These are phyloP conservation scores for Cyberlindnera mycetangii DNA, from an alignment of 805 yeast species.

Conservation along the genomic window DNA sequence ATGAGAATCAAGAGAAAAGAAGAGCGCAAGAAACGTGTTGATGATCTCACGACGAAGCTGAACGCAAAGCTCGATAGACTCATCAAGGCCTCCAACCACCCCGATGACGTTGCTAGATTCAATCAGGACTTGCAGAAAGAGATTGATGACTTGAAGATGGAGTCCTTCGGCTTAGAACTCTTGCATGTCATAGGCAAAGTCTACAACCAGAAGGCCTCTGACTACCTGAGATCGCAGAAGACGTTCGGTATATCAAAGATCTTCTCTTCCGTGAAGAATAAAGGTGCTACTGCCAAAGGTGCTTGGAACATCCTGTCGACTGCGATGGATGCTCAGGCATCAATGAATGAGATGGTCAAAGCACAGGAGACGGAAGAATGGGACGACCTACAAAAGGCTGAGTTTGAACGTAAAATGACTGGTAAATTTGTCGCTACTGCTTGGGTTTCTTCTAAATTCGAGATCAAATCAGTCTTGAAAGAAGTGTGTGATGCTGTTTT, in stretches of 20 bases:
- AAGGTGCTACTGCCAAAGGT: constrained; percentile 77
- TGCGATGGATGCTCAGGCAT: constrained; percentile 83
- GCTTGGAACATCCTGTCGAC: constrained; percentile 79
- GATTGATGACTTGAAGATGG: constrained; percentile 82
- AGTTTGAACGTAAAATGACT: constrained; percentile 74
- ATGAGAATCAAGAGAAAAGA: constrained; percentile 53
- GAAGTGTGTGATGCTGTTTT: constrained; percentile 80
- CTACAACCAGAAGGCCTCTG: constrained; percentile 72
- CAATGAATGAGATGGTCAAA: constrained; percentile 70
- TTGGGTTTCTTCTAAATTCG: constrained; percentile 92
- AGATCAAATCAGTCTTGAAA: constrained; percentile 73
- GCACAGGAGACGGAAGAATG: constrained; percentile 56
- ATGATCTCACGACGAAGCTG: constrained; percentile 48
- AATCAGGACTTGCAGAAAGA: constrained; percentile 52
- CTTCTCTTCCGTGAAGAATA: constrained; percentile 76
- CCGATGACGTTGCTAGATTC: constrained; percentile 48
- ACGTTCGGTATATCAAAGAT: constrained; percentile 87
- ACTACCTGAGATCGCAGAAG: constrained; percentile 68
- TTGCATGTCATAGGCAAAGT: constrained; percentile 79
- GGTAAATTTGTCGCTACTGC: constrained; percentile 93
- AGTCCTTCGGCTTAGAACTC: constrained; percentile 90
- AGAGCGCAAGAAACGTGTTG: constrained; percentile 46
- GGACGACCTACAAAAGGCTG: constrained; percentile 63
- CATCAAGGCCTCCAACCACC: constrained; percentile 42
- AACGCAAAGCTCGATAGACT: constrained; percentile 44